Evolutionary conservation across 352 stramenopile species (phyloP), one percentile per base, ranked within the genome.

Genomic region (Phytophthora pistaciae): DNA sequence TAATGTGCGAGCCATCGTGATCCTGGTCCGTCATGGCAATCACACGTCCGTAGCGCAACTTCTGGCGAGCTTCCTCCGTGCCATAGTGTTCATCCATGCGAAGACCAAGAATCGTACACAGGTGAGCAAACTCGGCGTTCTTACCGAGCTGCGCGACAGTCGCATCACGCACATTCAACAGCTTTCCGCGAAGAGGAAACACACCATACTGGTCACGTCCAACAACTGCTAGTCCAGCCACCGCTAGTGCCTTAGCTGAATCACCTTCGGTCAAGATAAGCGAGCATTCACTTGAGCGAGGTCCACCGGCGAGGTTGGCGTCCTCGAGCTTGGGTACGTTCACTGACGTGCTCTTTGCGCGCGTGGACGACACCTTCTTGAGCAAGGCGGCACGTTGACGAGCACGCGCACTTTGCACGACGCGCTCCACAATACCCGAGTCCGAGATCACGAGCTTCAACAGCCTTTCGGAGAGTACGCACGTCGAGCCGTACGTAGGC

Each of bases 1-100:
- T 99, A 87, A 99, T 99, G 81, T 99, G 98, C 40, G 90, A 98
- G 10, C 98, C 97, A 60, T 99, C 96, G 65, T 99, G 96, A 83
- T 99, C 98, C 87, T 99, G 98, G 89, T 99, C 98, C 7, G 98
- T 98, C 98, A 99, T 99, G 71, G 99, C 98, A 79, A 99, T 97
- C 38, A 99, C 83, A 65, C 98, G 97, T n/a, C 98, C 98, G 71
- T 99, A 99, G 21, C 98, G 94, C 46, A 99, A 84, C 29, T 87
- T 90, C 64, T 83, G 66, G 14, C 87, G 78, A 64, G 98, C 98
- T 56, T 98, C 95, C 29, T 91, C 88, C 57, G 87, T 94, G 60
- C 93, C 85, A 84, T 99, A 99, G 11, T 82, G 84, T 23, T 93
- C 91, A 31, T 96, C 95, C 84, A 99, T 99, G 60, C 99, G 98